Evolutionary conservation across 805 yeast genomes (phyloP), one percentile per base, ranked within the genome.

Genomic region (Kazachstania africana): DNA sequence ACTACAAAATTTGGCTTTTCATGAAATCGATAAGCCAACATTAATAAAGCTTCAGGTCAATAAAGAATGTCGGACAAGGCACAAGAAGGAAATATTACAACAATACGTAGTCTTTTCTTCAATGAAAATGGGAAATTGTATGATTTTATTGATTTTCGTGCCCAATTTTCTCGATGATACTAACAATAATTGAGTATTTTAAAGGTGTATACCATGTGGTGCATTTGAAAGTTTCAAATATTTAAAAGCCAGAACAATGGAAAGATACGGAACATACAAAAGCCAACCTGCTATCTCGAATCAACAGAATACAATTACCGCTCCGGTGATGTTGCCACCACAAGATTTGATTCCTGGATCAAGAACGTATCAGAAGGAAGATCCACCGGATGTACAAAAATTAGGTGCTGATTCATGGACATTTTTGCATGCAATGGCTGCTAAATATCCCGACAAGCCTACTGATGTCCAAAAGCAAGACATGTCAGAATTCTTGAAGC

Each of bases 51-150:
- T n/a, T n/a, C n/a, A n/a, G n/a, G n/a, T n/a, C n/a, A n/a, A n/a
- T n/a, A n/a, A n/a, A n/a, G n/a, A n/a, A n/a, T n/a, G n/a, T n/a
- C n/a, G n/a, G n/a, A n/a, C n/a, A n/a, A n/a, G n/a, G n/a, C n/a
- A n/a, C n/a, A n/a, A n/a, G 22, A 21, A 3, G 29, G 24, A 8
- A 30, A 33, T 12, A 12, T 13, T 1, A 5, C 21, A 23, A 26
- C 33, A 4, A 10, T 32, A 13, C 24, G 27, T 12, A 24, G 23
- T 6, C 2, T 36, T 1, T 17, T 83, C 15, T 53, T 81, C 35
- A 95, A 82, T 47, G 75, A 82, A 48, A 77, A 88, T 53, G 96
- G 96, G 1, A 87, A 82, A 57, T 96, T 96, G 85, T 81, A 63
- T 51, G 91, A 72, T 21, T n/a, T 6, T 4, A n/a, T n/a, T n/a